Evolutionary conservation across 2,329 filamentous ascomycete genomes (phyloP).

Genomic region (Aspergillus quadricinctus): DNA sequence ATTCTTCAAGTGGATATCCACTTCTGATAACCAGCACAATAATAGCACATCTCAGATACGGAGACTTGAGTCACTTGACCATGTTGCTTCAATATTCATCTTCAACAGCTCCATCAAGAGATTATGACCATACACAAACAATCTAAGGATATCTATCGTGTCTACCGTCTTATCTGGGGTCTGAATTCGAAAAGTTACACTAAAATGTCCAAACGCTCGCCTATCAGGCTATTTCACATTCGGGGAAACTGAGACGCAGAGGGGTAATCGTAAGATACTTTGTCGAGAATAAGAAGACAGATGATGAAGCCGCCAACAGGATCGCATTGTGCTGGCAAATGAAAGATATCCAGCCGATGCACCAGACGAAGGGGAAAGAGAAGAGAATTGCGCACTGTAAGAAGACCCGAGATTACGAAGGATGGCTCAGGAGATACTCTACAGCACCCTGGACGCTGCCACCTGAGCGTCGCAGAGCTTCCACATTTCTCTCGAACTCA

Average conservation of each 20-base stretch:
- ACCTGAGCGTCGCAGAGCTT: slow-evolving; percentile 79
- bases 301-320: not conserved
- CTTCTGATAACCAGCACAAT: no score
- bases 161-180: not conserved
- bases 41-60: no score
- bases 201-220: not conserved
- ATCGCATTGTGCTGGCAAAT: not conserved
- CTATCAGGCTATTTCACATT: slow-evolving; percentile 1
- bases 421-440: slow-evolving; percentile 37
- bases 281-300: not conserved
- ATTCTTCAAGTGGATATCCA: not conserved
- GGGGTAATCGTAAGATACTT: slow-evolving; percentile 4
- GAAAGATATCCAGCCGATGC: not conserved
- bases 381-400: not conserved
- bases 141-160: not conserved
- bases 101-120: not conserved
- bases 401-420: slow-evolving; percentile 17
- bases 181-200: not conserved
- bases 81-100: no score
- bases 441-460: slow-evolving; percentile 84
- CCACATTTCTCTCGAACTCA: slow-evolving; percentile 90
- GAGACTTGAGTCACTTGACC: no score
- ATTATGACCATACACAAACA: not conserved
- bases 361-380: not conserved
- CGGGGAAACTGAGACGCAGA: not conserved